Evolutionary conservation across 768 basidiomycete species (phyloP), one percentile per base, ranked within the genome.

Genomic region (Leccinum boreale): DNA sequence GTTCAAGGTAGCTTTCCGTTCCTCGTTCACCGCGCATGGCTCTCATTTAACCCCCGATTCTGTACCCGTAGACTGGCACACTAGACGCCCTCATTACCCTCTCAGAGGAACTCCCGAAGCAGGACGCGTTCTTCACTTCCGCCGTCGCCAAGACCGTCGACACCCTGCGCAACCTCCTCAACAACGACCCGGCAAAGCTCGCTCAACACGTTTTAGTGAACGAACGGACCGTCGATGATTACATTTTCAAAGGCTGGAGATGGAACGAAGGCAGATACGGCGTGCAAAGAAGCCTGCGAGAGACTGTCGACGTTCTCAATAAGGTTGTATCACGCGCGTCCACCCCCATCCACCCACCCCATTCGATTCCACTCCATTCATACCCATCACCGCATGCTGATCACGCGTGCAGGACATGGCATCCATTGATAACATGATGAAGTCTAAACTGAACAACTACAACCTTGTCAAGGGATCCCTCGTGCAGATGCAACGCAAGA

Each of bases 181-280:
- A 93, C 69, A 95, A 96, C 64, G 92, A 97, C 66, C 83, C 89
- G 4, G 70, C 79, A 52, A 91, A 87, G 70, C 80, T 91, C 51
- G 73, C 79, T 14, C 89, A 90, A 67, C 90, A 94, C 67, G 76
- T 89, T 39, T 78, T 88, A 36, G 84, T 95, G 19, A 87, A 96
- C 63, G 94, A 96, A 67, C 78, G 82, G 58, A 81, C 78, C 29
- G 83, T 90, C 7, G 92, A 96, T 57, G 82, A 85, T 55, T 94
- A 94, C 69, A 73, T 95, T 14, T 70, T 95, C n/a, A 74, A 76
- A 3, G 81, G 80, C 5, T 99, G 95, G 95, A 83, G 80, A 65
- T 99, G 97, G 97, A 95, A 98, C 67, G 86, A 89, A 66, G 86
- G 92, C 21, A 84, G 96, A 61, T 99, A 95, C 74, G 89, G 90